Evolutionary conservation across 371 early-diverging fungal species (phyloP), one percentile per base, ranked within the genome.

Genomic region (Entomophthora muscae): DNA sequence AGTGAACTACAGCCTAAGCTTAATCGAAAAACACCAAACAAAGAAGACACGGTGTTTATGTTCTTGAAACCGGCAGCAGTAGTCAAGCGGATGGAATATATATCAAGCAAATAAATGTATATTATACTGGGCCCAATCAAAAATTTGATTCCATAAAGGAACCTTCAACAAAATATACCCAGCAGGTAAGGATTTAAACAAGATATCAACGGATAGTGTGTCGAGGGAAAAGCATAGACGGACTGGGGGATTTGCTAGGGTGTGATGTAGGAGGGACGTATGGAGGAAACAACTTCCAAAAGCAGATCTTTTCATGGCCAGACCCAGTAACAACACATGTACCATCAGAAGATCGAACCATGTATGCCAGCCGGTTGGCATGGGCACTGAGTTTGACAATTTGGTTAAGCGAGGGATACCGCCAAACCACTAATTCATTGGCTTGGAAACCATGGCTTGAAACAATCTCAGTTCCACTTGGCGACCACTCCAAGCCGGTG

Each of bases 401-500:
- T 24, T 74, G 83, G 66, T 67, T 73, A 84, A 77, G 90, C 32
- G 75, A 77, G 1, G 91, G 88, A 65, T 90, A 88, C 60, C 83
- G 81, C 99, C 98, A 99, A 17, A 98, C 78, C 28, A 85, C 71
- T n/a, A 98, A 79, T 62, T 89, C 87, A 73, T 96, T 91, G 32
- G 91, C 81, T 1, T 85, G 81, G 73, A 83, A 96, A 0, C 99
- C 99, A 71, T 99, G 98, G 1, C 91, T 83, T 30, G 90, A 87
- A 7, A 95, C 81, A 21, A 99, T 69, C 69, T 99, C 98, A 68
- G 88, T 83, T 1, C 81, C 73, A 62, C 85, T 86, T 53, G 78
- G 78, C 1, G 94, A 86, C 89, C 93, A 99, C 22, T 76, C 71
- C 23, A 99, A 70, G 32, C 90, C 89, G 66, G 90, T 90, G 0